Evolutionary conservation across 1,284 basidiomycete species (phyloP).

Genomic region (Tilletia caries): DNA sequence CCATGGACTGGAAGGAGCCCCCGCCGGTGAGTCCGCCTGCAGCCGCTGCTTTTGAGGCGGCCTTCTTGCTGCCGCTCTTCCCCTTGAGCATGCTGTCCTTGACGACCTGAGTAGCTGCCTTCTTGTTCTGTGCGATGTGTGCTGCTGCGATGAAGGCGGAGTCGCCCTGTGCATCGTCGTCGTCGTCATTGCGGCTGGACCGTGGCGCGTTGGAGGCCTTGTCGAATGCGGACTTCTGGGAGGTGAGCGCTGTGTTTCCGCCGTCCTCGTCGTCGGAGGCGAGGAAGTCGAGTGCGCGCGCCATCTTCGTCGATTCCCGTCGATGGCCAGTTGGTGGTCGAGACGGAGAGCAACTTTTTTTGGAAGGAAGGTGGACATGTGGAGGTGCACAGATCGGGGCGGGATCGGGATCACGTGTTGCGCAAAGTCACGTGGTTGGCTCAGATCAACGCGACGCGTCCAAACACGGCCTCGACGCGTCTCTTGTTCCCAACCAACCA

Average conservation of each 20-base stretch:
- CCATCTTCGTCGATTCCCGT: conserved; percentile 21
- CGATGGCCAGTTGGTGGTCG: not conserved
- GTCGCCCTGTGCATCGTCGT: conserved; percentile 41
- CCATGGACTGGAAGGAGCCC: conserved; percentile 55
- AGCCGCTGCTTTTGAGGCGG: not conserved
- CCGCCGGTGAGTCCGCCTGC: conserved; percentile 8
- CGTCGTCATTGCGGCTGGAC: conserved; percentile 11
- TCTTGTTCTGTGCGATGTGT: conserved; percentile 47
- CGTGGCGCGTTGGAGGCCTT: not conserved
- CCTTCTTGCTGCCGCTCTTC: conserved; percentile 24
- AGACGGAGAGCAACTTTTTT: not conserved
- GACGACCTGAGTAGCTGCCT: conserved; percentile 43
- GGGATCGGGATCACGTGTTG: too few species aligned
- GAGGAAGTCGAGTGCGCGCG: conserved; percentile 43
- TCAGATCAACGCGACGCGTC: too few species aligned
- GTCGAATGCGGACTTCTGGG: too few species aligned
- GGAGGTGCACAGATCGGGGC: too few species aligned
- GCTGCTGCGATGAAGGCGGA: conserved; percentile 48
- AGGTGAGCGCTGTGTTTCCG: conserved; percentile 5
- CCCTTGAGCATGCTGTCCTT: conserved; percentile 37
- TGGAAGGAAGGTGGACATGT: too few species aligned
- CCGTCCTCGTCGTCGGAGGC: conserved; percentile 36
- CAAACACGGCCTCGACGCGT: too few species aligned
- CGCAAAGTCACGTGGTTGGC: too few species aligned
- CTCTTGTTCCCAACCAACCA: too few species aligned